Percentiles rank a stretch among this genome's conserved stretches.
Evolutionary conservation across 2,329 filamentous ascomycete genomes (phyloP).

Genomic region (Cladosporium sp.): DNA sequence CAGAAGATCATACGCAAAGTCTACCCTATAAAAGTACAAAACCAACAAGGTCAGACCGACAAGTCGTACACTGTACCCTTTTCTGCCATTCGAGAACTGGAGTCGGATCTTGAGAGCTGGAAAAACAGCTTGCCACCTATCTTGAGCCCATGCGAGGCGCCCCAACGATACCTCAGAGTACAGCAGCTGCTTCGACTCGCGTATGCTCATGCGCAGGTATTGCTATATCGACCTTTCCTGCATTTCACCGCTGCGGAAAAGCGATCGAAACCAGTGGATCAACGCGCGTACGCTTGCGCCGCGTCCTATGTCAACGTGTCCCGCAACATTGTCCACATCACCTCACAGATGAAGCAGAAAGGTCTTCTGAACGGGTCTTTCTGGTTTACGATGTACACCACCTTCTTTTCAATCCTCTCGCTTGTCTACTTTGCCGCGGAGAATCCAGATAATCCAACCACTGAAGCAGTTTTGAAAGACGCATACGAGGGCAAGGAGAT

Average conservation of each 20-base stretch:
- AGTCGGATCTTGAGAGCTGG: conserved; percentile 63
- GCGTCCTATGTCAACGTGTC: conserved; percentile 66
- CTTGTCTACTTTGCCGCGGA: conserved; percentile 78
- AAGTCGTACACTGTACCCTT: conserved; percentile 64
- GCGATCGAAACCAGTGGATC: conserved; percentile 60
- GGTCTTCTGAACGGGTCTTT: conserved; percentile 76
- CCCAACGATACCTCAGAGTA: conserved; percentile 62
- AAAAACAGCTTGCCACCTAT: conserved; percentile 68
- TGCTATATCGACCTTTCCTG: conserved; percentile 79
- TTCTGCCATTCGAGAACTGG: conserved; percentile 63
- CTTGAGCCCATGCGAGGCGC: conserved; percentile 78
- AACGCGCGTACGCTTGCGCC: conserved; percentile 74
- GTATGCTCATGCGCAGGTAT: conserved; percentile 81
- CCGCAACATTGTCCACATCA: conserved; percentile 76
- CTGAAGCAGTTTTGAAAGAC: conserved; percentile 79
- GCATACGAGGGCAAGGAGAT: conserved; percentile 82
- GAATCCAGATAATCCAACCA: conserved; percentile 72
- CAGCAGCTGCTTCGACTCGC: conserved; percentile 75
- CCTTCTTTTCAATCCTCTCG: conserved; percentile 78
- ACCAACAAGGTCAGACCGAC: conserved; percentile 39
- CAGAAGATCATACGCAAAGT: conserved; percentile 64
- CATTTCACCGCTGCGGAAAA: conserved; percentile 72
- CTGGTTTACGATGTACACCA: conserved; percentile 84
- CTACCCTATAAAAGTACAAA: conserved; percentile 60
- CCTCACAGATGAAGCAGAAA: conserved; percentile 72